Base-by-base conservation (phyloP, 345 rosid genomes). In the Camelina neglecta region DNA sequence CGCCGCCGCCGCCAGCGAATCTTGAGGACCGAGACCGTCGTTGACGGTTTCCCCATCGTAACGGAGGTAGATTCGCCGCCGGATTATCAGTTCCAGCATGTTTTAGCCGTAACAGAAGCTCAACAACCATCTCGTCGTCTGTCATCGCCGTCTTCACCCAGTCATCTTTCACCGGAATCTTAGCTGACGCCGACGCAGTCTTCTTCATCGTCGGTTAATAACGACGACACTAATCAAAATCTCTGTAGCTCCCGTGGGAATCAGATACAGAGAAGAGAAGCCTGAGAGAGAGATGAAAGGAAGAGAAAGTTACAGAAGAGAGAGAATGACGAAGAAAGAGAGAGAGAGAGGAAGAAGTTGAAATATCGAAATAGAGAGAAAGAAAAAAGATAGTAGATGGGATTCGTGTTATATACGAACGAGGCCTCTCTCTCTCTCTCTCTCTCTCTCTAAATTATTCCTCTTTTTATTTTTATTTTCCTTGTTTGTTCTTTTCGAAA, bases 61-160 rank as follows among this genome's bases (percentile, higher is more conserved):
- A 79, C 57, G 78, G 73, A 65, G 79, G 78, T 5, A 80, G 81
- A 39, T 69, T 48, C 38, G 66, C 56, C 35, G 64, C n/a, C 18
- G 74, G 21, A 16, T 67, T 58, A 31, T 82, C 33, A 15, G 74
- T 72, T 1, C 55, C 73, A 12, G 83, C 76, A 44, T 81, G 84
- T 60, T 84, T 90, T 5, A 90, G 75, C 47, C 89, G 77, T 10
- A 89, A 11, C 15, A 93, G 84, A 15, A 93, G 84, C 86, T 93
- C 88, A 7, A 71, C 96, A 21, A 88, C 97, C 60, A 90, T 75
- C 16, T 50, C 71, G 80, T 85, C 89, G 49, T 90, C 88, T 4
- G 79, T 81, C 88, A 93, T 87, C 67, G 97, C 97, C 36, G 89
- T 80, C 42, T 48, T 76, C 39, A 93, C 84, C 97, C 97, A 93